Evolutionary conservation across 2,329 filamentous ascomycete species (phyloP).

Genomic region (Ophiobolus disseminans): DNA sequence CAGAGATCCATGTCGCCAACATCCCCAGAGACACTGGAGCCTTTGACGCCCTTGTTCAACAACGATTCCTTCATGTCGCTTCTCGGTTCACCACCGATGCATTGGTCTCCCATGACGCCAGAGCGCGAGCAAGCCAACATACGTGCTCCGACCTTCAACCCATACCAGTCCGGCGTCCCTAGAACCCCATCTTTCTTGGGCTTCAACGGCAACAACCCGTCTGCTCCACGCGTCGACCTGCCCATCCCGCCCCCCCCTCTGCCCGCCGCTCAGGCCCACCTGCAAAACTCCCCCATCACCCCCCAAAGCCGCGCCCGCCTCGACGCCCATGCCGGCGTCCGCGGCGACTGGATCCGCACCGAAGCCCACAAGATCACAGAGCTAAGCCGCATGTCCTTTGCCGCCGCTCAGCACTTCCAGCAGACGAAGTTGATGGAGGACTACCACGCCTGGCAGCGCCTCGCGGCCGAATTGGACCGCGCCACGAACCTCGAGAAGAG

Average conservation of each 20-base stretch:
- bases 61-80: neutral
- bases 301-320: constrained; percentile 8
- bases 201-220: neutral
- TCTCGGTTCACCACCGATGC: neutral
- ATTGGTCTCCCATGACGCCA: no score
- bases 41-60: neutral
- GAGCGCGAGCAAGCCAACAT: neutral
- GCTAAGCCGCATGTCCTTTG: constrained; percentile 1
- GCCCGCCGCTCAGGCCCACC: neutral
- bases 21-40: neutral
- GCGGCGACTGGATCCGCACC: constrained; percentile 25
- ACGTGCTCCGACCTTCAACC: neutral
- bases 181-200: neutral
- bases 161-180: neutral
- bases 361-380: constrained; percentile 13
- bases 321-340: constrained; percentile 10
- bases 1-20: neutral
- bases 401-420: constrained; percentile 2
- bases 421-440: constrained; percentile 1
- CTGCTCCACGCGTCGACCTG: constrained; percentile 4
- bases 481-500: constrained; percentile 22
- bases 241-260: constrained; percentile 12
- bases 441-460: constrained; percentile 7
- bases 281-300: neutral
- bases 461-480: neutral